phyloP scores from a whole-genome alignment of 306 rosid species.

The Dryas alaskensis region DNA sequence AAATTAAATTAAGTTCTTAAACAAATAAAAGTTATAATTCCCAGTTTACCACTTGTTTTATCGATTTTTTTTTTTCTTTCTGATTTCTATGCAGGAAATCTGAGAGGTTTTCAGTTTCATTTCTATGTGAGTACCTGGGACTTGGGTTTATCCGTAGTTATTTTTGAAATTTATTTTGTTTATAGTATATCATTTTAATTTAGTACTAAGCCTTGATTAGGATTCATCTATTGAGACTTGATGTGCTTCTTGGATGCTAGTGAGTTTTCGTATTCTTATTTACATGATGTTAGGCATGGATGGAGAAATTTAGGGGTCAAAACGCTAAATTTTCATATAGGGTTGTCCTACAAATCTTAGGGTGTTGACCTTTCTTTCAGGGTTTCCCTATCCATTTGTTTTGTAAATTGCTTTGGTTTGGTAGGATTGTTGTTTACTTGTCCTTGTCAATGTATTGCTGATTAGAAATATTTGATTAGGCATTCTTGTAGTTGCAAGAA shows the following conservation, averaged over 20 bases:
- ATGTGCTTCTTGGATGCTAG: too few species aligned
- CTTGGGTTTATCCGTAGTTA: not conserved
- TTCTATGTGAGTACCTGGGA: not conserved
- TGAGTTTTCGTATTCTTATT: too few species aligned
- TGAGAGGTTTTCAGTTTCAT: not conserved
- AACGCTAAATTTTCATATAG: too few species aligned
- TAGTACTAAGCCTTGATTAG: too few species aligned
- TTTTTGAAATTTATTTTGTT: not conserved
- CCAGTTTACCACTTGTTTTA: not conserved
- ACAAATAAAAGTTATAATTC: not conserved
- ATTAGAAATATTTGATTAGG: not conserved
- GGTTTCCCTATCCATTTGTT: too few species aligned
- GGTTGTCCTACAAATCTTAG: too few species aligned
- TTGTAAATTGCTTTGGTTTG: not conserved
- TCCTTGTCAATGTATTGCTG: not conserved
- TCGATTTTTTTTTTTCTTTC: not conserved
- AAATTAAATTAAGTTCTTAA: not conserved
- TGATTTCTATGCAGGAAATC: constrained; percentile 2
- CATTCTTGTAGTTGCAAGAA: not conserved
- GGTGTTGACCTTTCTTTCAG: too few species aligned
- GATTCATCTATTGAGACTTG: too few species aligned
- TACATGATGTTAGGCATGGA: too few species aligned
- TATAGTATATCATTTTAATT: too few species aligned
- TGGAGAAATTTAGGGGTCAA: too few species aligned
- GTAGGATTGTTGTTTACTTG: not conserved